These are phyloP conservation scores for Bryoerythrophyllum caledonicum DNA, from an alignment of 225 moss, liverwort and hornwort genomes.

Conservation along the genomic window DNA sequence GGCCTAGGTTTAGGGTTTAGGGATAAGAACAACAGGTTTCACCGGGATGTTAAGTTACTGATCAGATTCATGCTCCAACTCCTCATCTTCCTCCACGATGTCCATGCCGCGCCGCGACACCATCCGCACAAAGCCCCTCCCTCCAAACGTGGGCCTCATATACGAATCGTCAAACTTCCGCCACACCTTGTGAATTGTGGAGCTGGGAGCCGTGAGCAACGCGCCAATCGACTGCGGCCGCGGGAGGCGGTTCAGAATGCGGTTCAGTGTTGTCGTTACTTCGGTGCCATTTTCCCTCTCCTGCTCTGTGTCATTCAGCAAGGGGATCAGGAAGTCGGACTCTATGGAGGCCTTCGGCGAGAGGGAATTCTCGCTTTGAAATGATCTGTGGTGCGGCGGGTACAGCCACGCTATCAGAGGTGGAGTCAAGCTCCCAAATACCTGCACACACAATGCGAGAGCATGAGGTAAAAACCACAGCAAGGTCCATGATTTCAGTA, in stretches of 20 bases:
- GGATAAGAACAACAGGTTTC: too few relatives aligned
- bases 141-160: constrained; percentile 93
- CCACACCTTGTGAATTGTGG: constrained; percentile 77
- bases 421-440: constrained; percentile 74
- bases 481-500: too few relatives aligned
- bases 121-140: constrained; percentile 71
- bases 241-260: constrained; percentile 19
- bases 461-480: not conserved
- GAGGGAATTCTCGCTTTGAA: constrained; percentile 28
- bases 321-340: constrained; percentile 33
- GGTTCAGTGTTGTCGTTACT: not conserved
- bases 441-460: constrained; percentile 40
- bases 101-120: constrained; percentile 47
- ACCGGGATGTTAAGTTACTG: constrained; percentile 14
- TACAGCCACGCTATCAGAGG: constrained; percentile 75
- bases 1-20: too few relatives aligned
- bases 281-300: constrained; percentile 21
- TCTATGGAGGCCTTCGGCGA: constrained; percentile 63
- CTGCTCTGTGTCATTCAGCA: constrained; percentile 34
- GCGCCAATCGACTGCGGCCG: constrained; percentile 53
- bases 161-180: constrained; percentile 78
- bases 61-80: constrained; percentile 38
- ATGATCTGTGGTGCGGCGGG: constrained; percentile 40
- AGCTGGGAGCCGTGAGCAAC: constrained; percentile 73
- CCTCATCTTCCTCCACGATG: constrained; percentile 46